Evolutionary conservation across 2,329 filamentous ascomycete genomes (phyloP).

Genomic region (Knufia fluminis): DNA sequence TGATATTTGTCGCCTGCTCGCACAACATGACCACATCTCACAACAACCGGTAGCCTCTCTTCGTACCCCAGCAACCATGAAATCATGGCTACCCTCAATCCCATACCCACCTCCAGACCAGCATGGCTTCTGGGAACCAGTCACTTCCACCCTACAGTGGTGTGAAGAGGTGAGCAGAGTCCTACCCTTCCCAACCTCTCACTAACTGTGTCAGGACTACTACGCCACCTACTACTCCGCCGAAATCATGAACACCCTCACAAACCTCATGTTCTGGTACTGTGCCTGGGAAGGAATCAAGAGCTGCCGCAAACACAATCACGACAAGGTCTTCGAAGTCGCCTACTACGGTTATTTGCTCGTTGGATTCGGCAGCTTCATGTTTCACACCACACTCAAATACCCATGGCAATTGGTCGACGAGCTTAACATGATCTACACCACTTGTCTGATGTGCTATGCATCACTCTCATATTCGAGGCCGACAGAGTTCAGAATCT

Average conservation of each 20-base stretch:
- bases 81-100: conserved; percentile 35
- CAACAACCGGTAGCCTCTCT: conserved; percentile 2
- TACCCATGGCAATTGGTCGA: conserved; percentile 61
- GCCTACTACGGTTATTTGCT: conserved; percentile 54
- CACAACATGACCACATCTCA: not conserved
- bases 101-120: conserved; percentile 43
- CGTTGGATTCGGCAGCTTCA: conserved; percentile 52
- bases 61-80: conserved; percentile 19
- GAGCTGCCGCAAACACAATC: conserved; percentile 61
- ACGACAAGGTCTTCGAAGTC: conserved; percentile 67
- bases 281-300: conserved; percentile 66
- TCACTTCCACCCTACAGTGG: conserved; percentile 67
- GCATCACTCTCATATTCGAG: conserved; percentile 66
- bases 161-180: conserved; percentile 59
- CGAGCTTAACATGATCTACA: conserved; percentile 53
- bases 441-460: conserved; percentile 49
- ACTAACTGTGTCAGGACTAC: conserved; percentile 52
- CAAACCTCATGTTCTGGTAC: conserved; percentile 72
- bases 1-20: not conserved
- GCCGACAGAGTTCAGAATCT: conserved; percentile 40
- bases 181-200: not conserved
- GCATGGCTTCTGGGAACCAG: conserved; percentile 57
- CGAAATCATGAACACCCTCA: conserved; percentile 71
- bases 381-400: conserved; percentile 56
- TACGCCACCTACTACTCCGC: conserved; percentile 66